Base-by-base conservation (phyloP, 2,329 filamentous ascomycete genomes). In the Cordyceps farinosa region DNA sequence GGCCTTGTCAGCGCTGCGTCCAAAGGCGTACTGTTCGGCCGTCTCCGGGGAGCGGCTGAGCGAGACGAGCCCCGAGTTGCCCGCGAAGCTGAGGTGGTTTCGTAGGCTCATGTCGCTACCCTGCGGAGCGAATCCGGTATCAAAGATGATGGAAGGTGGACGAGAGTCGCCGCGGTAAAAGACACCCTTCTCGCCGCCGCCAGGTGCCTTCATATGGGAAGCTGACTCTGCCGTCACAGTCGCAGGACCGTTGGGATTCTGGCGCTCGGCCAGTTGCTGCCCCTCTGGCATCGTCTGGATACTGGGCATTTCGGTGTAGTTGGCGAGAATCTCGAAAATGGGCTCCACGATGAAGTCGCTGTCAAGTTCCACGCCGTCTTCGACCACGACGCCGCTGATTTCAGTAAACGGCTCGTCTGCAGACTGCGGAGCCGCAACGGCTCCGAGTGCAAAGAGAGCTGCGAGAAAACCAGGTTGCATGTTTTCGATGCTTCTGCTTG, bases 161-260 rank as follows among this genome's bases (percentile, higher is more conserved):
- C 65, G 65, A 4, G 61, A 62, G 42, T 66, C 65, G 22, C 65
- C 63, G 32, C 65, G 63, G 36, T 47, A 66, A 30, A 66, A 62
- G 61, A 63, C 11, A 3, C 65, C 65, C 3, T 10, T 11, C 22
- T 17, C 8, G 34, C 60, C 64, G 17, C 60, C 60, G 3, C 32
- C 38, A 5, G 62, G 65, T 13, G 53, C 53, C 27, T 56, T 45
- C 9, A 56, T 56, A 9, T 15, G 13, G 29, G 53, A n/a, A 29
- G 53, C 53, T 10, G 7, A 17, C 7, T 56, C 15, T 0, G 53
- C 53, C 1, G 53, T 56, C 15, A 44, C 29, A 17, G 40, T 44
- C 8, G 7, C 8, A 3, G 38, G 52, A 17, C 40, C 38, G 38
- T 15, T 15, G 38, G 13, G 38, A 5, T 5, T 40, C 38, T 15